Base-by-base conservation (phyloP, 345 rosid genomes). In the Dipteronia sinensis region DNA sequence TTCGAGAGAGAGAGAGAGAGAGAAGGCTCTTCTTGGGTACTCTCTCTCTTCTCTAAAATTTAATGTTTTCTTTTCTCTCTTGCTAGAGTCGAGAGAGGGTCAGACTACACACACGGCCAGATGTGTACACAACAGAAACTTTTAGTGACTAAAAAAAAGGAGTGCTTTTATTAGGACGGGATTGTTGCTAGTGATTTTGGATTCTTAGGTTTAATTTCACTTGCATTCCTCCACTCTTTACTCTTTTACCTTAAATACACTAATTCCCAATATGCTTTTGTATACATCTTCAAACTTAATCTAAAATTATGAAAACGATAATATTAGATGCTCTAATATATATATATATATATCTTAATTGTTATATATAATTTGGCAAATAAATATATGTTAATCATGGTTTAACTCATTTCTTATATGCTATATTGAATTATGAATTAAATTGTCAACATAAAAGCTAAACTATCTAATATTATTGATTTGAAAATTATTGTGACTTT, bases 71-170 rank as follows among this genome's bases (percentile, higher is more conserved):
- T 19, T 22, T 10, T 17, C 17, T 38, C 49, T 20, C 67, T 53
- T 20, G 0, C 55, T 46, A 27, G 19, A 4, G 25, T 25, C 7
- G 53, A 15, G 4, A 74, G 70, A 19, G 51, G 66, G 76, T 51
- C n/a, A 65, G 19, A 64, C 34, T 64, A 12, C 64, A 51, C 63
- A 10, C 20, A 31, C 47, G 0, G 70, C 78, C 78, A 75, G 49
- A 71, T 65, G 62, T 10, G 63, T 23, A 31, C 77, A 46, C 25
- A 74, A 47, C 62, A 27, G 20, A 65, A 20, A 22, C 22, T 9
- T 59, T 5, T 5, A 56, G 62, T 6, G 10, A 56, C 38, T 31
- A 9, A 56, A 2, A 25, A 71, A 38, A 16, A 8, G 25, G 9
- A 6, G 53, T 15, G 61, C 22, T 23, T 70, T 70, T 47, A 70